Base-by-base conservation (phyloP, 805 yeast species). In the Pichia eremophila region DNA sequence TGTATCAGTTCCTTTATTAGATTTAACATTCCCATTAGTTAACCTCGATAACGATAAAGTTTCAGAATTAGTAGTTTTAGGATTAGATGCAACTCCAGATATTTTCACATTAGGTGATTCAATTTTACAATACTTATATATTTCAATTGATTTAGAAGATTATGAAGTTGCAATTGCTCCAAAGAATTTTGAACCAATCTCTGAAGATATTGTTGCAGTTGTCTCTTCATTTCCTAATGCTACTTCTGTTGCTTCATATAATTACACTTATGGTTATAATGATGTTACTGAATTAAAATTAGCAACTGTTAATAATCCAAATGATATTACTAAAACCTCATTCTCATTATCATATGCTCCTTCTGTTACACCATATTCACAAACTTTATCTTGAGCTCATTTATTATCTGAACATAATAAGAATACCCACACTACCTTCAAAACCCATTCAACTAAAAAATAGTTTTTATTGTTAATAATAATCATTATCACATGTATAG, bases 101-200 rank as follows among this genome's bases (percentile, higher is more conserved):
- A 49, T 64, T 2, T 62, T 66, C 46, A 65, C 71, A n/a, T 58
- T 78, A 15, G 85, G 84, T 44, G 83, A 78, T 59, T 63, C 72
- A 5, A 72, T 80, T 60, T 56, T 80, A 47, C 68, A 75, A 51
- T 61, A 72, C 32, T 74, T 77, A 1, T 79, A 79, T 52, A 66
- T 73, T 19, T 81, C 78, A 39, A 79, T 70, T 50, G 83, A 80
- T 59, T 58, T 79, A 45, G 79, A 78, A 19, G 65, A 68, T 42
- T 54, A 61, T 19, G 67, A 67, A 44, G 57, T 77, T 28, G 71
- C 71, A 1, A 42, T 77, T 25, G 81, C 79, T 5, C 77, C 45
- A 27, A 46, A 49, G 36, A 44, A 52, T 25, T 51, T 45, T n/a
- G 18, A 15, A 17, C 44, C 50, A 27, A n/a, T 6, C 3, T 35